These are phyloP conservation scores for Aspergillus ochraceoroseus DNA, from an alignment of 2,329 filamentous ascomycete species.

Conservation along the genomic window DNA sequence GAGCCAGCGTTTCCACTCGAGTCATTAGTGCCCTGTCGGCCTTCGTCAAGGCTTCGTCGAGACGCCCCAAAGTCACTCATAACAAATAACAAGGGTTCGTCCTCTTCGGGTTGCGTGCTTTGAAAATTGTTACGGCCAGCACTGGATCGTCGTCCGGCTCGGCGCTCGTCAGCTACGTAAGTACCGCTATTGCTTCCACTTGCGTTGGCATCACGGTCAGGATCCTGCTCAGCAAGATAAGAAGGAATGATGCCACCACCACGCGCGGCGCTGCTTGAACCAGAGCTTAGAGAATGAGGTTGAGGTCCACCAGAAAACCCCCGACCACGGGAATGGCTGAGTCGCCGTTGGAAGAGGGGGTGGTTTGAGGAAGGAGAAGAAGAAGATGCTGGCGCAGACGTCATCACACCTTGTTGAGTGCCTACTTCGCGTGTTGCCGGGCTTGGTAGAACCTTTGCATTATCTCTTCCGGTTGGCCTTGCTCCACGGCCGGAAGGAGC, in stretches of 20 bases:
- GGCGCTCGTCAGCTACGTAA: conserved; percentile 34
- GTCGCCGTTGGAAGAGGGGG: conserved; percentile 37
- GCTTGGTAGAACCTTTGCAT: conserved; percentile 17
- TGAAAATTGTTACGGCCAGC: conserved; percentile 32
- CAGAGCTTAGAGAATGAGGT: conserved; percentile 38
- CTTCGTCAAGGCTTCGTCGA: conserved; percentile 42
- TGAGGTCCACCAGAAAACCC: conserved; percentile 37
- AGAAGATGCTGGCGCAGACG: conserved; percentile 25
- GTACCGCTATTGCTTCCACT: conserved; percentile 41
- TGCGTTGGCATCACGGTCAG: conserved; percentile 37
- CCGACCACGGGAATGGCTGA: conserved; percentile 36
- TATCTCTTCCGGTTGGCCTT: conserved; percentile 20
- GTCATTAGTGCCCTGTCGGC: conserved; percentile 33
- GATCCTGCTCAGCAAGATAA: conserved; percentile 35
- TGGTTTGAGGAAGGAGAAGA: conserved; percentile 33
- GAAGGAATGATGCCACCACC: conserved; percentile 31
- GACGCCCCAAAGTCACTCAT: conserved; percentile 46
- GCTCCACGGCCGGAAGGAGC: conserved; percentile 21
- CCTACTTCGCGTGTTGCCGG: conserved; percentile 21
- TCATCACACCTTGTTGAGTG: conserved; percentile 21
- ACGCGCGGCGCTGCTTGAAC: conserved; percentile 39
- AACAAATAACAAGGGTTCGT: conserved; percentile 44
- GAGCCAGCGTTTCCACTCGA: conserved; percentile 26
- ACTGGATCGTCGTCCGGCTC: conserved; percentile 34
- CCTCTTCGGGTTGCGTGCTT: conserved; percentile 35